Percentiles rank a stretch among this genome's conserved stretches.
phyloP scores from a whole-genome alignment of 805 yeast species.

The Wickerhamomyces rabaulensis region DNA sequence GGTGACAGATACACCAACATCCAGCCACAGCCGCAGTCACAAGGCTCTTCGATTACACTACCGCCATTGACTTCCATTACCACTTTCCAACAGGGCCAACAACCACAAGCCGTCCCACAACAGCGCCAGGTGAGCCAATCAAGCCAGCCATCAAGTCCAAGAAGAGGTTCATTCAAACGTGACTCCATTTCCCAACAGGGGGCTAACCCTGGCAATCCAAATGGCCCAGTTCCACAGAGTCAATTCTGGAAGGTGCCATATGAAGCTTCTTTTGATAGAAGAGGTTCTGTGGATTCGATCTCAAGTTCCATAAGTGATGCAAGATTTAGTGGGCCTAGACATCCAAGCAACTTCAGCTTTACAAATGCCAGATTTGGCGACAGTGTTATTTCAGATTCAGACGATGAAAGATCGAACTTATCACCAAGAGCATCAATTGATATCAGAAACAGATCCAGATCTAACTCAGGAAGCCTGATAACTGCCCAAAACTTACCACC shows the following conservation, averaged over 20 bases:
- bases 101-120: constrained; percentile 6
- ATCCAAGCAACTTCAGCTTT: constrained; percentile 3
- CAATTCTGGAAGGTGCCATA: constrained; percentile 26
- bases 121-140: not conserved
- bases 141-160: constrained; percentile 5
- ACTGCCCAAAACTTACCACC: not conserved
- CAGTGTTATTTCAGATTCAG: constrained; percentile 23
- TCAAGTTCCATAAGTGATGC: constrained; percentile 17
- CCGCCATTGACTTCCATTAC: constrained; percentile 11
- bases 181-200: not conserved
- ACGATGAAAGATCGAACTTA: constrained; percentile 13
- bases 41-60: constrained; percentile 3
- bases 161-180: constrained; percentile 2
- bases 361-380: constrained; percentile 13
- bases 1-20: constrained; percentile 4
- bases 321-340: constrained; percentile 5
- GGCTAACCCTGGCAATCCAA: constrained; percentile 1
- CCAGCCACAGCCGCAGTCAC: not conserved
- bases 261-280: constrained; percentile 22
- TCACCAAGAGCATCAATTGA: constrained; percentile 21
- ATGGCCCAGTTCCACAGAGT: constrained; percentile 17
- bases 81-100: constrained; percentile 3
- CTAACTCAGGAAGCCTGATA: constrained; percentile 10
- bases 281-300: constrained; percentile 23
- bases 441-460: constrained; percentile 15